Evolutionary conservation across 345 rosid genomes (phyloP).

Genomic region (Sapria himalayana): DNA sequence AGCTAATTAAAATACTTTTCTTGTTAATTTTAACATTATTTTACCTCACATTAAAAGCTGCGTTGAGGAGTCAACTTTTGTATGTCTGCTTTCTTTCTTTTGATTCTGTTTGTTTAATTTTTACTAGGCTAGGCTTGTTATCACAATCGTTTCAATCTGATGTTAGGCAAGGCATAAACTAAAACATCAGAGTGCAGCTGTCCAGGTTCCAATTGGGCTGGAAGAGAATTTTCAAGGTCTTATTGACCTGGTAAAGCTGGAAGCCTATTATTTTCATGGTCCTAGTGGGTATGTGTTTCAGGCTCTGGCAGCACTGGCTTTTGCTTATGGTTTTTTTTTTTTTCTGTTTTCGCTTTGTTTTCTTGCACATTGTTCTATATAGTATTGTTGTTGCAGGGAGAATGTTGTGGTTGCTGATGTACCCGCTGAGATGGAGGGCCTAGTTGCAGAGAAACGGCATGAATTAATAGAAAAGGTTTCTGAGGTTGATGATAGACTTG

Average conservation of each 20-base stretch:
- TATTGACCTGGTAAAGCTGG: constrained; percentile 52
- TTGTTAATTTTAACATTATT: no score
- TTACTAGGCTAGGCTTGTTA: no score
- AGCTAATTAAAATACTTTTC: no score
- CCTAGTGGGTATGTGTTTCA: constrained; percentile 55
- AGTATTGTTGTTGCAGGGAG: constrained; percentile 36
- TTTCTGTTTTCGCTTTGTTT: background rate
- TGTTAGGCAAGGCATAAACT: constrained; percentile 80
- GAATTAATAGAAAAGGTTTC: constrained; percentile 79
- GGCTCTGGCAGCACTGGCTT: no score
- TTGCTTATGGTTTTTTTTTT: constrained; percentile 4
- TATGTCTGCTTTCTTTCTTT: no score
- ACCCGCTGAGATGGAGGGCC: constrained; percentile 56
- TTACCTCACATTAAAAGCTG: no score
- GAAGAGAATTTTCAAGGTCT: constrained; percentile 87
- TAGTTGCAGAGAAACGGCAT: constrained; percentile 66
- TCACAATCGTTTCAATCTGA: no score
- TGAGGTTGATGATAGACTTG: constrained; percentile 90
- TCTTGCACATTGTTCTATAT: background rate
- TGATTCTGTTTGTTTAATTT: no score
- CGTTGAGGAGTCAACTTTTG: no score
- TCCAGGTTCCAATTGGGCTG: constrained; percentile 90
- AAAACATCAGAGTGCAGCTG: constrained; percentile 87
- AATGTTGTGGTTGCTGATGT: constrained; percentile 47
- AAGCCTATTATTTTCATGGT: constrained; percentile 64